These are phyloP conservation scores for Lophiostoma macrostomum DNA, from an alignment of 495 filamentous ascomycete genomes.

Conservation along the genomic window DNA sequence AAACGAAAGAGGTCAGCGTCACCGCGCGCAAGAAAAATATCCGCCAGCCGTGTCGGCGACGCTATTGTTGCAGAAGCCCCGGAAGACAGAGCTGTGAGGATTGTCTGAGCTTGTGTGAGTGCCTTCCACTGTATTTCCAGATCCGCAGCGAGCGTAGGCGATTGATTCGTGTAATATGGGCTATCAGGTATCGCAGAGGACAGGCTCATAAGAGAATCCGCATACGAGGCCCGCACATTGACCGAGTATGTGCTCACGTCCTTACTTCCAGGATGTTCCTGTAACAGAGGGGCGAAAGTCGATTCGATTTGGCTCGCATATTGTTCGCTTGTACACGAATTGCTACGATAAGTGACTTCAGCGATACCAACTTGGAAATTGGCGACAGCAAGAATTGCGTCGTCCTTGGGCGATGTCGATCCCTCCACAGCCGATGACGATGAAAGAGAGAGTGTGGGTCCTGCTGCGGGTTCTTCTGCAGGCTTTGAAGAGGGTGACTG, in stretches of 20 bases:
- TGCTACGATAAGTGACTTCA: slow-evolving; percentile 55
- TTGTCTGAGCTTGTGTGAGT: slow-evolving; percentile 51
- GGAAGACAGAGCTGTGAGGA: slow-evolving; percentile 50
- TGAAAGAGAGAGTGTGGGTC: slow-evolving; percentile 19
- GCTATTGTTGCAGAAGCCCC: slow-evolving; percentile 51
- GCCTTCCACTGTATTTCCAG: slow-evolving; percentile 22
- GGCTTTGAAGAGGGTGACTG: not conserved
- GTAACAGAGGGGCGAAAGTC: slow-evolving; percentile 8
- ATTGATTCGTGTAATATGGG: not conserved
- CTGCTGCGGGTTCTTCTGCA: slow-evolving; percentile 6
- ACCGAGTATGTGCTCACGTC: slow-evolving; percentile 43
- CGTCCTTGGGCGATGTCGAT: slow-evolving; percentile 40
- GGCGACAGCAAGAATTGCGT: slow-evolving; percentile 53
- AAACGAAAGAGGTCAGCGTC: slow-evolving; percentile 61
- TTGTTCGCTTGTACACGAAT: slow-evolving; percentile 45
- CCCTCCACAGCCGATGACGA: not conserved
- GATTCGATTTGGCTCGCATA: slow-evolving; percentile 51
- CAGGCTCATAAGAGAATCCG: slow-evolving; percentile 57
- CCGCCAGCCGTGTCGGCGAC: slow-evolving; percentile 51
- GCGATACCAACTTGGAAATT: slow-evolving; percentile 53
- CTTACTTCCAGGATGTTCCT: slow-evolving; percentile 41
- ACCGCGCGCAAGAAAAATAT: slow-evolving; percentile 60
- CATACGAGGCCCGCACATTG: slow-evolving; percentile 54
- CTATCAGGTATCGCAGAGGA: slow-evolving; percentile 37
- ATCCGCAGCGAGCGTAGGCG: not conserved